These are phyloP conservation scores for Alternaria alternata DNA, from an alignment of 2,329 filamentous ascomycete genomes.

Conservation along the genomic window DNA sequence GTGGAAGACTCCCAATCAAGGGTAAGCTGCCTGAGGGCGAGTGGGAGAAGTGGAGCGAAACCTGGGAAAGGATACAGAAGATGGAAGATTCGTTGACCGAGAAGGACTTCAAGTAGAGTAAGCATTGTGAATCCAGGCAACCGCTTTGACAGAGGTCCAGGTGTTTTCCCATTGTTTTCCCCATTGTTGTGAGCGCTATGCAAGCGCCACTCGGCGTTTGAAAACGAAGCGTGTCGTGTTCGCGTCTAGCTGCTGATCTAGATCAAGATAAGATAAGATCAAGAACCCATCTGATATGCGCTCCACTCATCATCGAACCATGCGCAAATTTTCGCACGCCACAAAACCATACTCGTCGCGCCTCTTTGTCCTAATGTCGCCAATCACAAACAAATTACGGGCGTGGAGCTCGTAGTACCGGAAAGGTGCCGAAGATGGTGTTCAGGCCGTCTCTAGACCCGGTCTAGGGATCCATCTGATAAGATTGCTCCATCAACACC, in stretches of 20 bases:
- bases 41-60: constrained; percentile 58
- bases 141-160: not conserved
- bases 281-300: not conserved
- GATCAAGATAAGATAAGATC: constrained; percentile 30
- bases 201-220: not conserved
- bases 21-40: constrained; percentile 67
- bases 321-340: constrained; percentile 14
- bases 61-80: constrained; percentile 44
- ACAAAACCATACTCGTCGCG: not conserved
- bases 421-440: not conserved
- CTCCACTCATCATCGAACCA: constrained; percentile 1
- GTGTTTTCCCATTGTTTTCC: not conserved
- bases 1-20: constrained; percentile 65
- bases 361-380: not conserved
- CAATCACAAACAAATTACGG: not conserved
- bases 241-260: constrained; percentile 12
- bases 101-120: constrained; percentile 30
- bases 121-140: not conserved
- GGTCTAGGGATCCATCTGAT: constrained; percentile 18
- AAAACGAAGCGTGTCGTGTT: not conserved
- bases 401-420: not conserved
- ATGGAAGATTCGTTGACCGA: constrained; percentile 41
- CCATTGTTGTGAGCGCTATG: not conserved
- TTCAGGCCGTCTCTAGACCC: not conserved
- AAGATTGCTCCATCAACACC: constrained; percentile 19